These are phyloP conservation scores for Aspergillus quadrilineatus DNA, from an alignment of 2,329 filamentous ascomycete genomes.

Conservation along the genomic window DNA sequence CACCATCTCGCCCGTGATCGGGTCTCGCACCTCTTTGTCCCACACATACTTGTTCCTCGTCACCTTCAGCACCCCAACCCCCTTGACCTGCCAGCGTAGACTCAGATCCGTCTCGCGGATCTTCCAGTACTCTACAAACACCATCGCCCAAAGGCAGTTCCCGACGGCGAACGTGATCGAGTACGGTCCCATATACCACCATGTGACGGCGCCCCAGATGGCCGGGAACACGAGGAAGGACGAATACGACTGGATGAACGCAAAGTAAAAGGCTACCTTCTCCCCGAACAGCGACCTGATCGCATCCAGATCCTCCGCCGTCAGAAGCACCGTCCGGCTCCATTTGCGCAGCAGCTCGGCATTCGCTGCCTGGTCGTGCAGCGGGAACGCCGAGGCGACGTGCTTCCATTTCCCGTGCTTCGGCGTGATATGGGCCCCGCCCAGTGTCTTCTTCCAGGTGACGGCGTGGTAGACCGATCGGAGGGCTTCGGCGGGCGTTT, in stretches of 20 bases:
- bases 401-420: slow-evolving; percentile 68
- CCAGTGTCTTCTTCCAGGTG: slow-evolving; percentile 68
- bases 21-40: slow-evolving; percentile 74
- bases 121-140: slow-evolving; percentile 96
- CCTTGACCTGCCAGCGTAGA: slow-evolving; percentile 83
- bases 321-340: slow-evolving; percentile 63
- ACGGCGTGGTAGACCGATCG: slow-evolving; percentile 86
- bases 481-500: slow-evolving; percentile 84
- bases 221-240: slow-evolving; percentile 80
- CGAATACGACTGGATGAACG: slow-evolving; percentile 89
- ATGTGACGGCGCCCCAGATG: slow-evolving; percentile 71
- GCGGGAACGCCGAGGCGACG: slow-evolving; percentile 62
- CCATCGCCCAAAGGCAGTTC: slow-evolving; percentile 79
- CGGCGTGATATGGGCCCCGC: slow-evolving; percentile 73
- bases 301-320: slow-evolving; percentile 67
- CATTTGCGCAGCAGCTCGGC: slow-evolving; percentile 72
- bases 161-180: slow-evolving; percentile 76
- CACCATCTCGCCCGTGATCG: slow-evolving; percentile 75
- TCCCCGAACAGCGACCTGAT: slow-evolving; percentile 78
- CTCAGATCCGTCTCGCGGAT: slow-evolving; percentile 84
- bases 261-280: slow-evolving; percentile 91
- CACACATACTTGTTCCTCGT: slow-evolving; percentile 75
- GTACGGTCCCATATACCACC: slow-evolving; percentile 81
- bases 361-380: slow-evolving; percentile 76
- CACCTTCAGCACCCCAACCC: slow-evolving; percentile 77